phyloP scores from a whole-genome alignment of 768 basidiomycete genomes.

The Hypholoma sublateritium region DNA sequence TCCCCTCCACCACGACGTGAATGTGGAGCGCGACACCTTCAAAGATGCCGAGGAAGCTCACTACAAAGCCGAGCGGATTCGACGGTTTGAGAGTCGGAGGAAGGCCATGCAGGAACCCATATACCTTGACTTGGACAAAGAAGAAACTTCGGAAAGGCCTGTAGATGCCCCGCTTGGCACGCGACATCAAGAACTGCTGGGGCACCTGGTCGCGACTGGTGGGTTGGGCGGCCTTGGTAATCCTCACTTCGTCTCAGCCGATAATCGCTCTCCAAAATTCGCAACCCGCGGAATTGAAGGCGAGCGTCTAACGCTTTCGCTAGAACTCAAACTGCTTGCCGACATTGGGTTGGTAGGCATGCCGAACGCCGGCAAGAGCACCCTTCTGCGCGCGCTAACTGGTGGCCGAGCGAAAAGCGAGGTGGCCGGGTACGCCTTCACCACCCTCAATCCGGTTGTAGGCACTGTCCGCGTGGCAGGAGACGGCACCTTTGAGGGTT shows the following conservation, averaged over 20 bases:
- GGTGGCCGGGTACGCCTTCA: slow-evolving; percentile 91
- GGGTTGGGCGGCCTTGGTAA: slow-evolving; percentile 87
- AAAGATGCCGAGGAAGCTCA: slow-evolving; percentile 65
- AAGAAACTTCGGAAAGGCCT: slow-evolving; percentile 37
- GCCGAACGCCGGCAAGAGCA: slow-evolving; percentile 95
- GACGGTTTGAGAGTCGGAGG: slow-evolving; percentile 45
- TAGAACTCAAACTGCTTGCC: slow-evolving; percentile 92
- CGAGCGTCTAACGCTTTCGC: slow-evolving; percentile 74
- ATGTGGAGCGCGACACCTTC: slow-evolving; percentile 64
- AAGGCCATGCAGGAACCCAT: slow-evolving; percentile 44
- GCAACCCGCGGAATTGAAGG: slow-evolving; percentile 78
- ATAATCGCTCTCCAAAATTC: slow-evolving; percentile 82
- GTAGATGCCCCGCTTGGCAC: slow-evolving; percentile 66
- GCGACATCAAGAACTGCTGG: slow-evolving; percentile 49
- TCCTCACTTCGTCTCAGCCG: slow-evolving; percentile 72
- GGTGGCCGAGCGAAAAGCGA: slow-evolving; percentile 81
- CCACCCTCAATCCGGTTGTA: slow-evolving; percentile 91
- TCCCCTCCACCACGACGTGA: slow-evolving; percentile 62
- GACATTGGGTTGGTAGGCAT: slow-evolving; percentile 96
- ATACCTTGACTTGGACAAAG: slow-evolving; percentile 61
- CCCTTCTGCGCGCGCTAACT: slow-evolving; percentile 85
- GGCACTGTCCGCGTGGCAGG: slow-evolving; percentile 85
- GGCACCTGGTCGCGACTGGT: slow-evolving; percentile 71
- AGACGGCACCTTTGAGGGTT: slow-evolving; percentile 75
- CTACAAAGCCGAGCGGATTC: slow-evolving; percentile 61